Evolutionary conservation across 768 basidiomycete genomes (phyloP), one percentile per base, ranked within the genome.

Genomic region (Panellus pusillus): DNA sequence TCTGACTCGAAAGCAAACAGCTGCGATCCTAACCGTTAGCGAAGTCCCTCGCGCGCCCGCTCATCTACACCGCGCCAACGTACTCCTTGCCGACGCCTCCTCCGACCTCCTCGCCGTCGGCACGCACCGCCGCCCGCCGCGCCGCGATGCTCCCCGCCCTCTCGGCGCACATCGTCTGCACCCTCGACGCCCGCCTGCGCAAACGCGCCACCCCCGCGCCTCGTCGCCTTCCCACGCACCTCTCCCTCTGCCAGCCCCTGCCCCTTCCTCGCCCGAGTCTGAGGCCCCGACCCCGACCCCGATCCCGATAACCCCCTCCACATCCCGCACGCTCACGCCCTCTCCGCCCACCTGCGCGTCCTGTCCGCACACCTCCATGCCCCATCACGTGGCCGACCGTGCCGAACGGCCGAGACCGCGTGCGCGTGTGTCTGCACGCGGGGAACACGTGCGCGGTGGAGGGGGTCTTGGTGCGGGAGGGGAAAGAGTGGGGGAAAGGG

Each of bases 311-410:
- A 94, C 54, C 93, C 94, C 1, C 75, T 98, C 40, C 73, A 93
- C 50, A 96, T 93, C 0, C 72, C 82, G 1, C 77, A 81, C 18
- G 88, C 95, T 0, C 89, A 88, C 2, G 81, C 84, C 0, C 81
- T 97, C 20, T 87, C 93, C 0, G 73, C 81, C 0, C 80, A 85
- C 65, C 84, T 97, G 41, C 64, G 70, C 42, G n/a, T n/a, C n/a
- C n/a, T n/a, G 51, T 68, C 18, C 69, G 71, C 2, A 79, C 79
- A n/a, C n/a, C n/a, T 89, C 63, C 86, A 0, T 82, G 86, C 3
- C 84, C 89, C 5, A 92, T 93, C 37, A 84, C 82, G 9, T 88
- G 86, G 75, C 95, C 95, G 0, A 97, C 94, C 0, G 94, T 97
- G 0, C 92, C 94, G 0, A 87, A 85, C 47, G 93, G 91, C 9